phyloP scores from a whole-genome alignment of 2,329 filamentous ascomycete genomes.

The Akanthomyces uredinophilus region DNA sequence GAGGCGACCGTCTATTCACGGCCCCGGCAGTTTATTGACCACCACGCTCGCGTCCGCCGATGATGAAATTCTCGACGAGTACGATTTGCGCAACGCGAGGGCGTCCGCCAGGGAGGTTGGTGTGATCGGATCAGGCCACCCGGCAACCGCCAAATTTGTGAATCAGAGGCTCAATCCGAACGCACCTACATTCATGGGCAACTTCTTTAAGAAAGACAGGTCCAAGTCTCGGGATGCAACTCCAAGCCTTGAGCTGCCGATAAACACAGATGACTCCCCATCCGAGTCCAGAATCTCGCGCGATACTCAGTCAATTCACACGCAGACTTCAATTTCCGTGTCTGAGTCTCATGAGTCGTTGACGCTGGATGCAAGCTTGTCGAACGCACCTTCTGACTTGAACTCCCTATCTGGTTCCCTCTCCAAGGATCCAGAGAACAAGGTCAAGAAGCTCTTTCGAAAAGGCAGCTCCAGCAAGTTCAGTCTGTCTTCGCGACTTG shows the following conservation, averaged over 20 bases:
- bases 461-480: slow-evolving; percentile 64
- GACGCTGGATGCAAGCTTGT: slow-evolving; percentile 48
- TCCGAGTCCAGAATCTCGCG: slow-evolving; percentile 50
- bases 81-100: slow-evolving; percentile 48
- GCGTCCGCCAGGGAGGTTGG: slow-evolving; percentile 55
- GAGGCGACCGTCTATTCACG: slow-evolving; percentile 74
- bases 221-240: slow-evolving; percentile 32
- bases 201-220: slow-evolving; percentile 51
- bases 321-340: slow-evolving; percentile 44
- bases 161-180: slow-evolving; percentile 74
- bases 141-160: slow-evolving; percentile 36
- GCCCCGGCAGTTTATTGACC: slow-evolving; percentile 60
- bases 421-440: slow-evolving; percentile 50
- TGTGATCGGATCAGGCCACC: slow-evolving; percentile 75
- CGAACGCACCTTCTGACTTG: slow-evolving; percentile 53
- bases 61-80: slow-evolving; percentile 58
- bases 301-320: slow-evolving; percentile 53
- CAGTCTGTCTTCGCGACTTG: slow-evolving; percentile 51
- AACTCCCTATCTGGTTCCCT: slow-evolving; percentile 34
- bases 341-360: slow-evolving; percentile 58
- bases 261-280: slow-evolving; percentile 42
- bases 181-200: slow-evolving; percentile 79
- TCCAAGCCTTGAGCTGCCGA: slow-evolving; percentile 34
- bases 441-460: slow-evolving; percentile 56
- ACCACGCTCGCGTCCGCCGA: slow-evolving; percentile 59